Base-by-base conservation (phyloP, 129 eudicot genomes). In the Heracleum sosnowskyi region DNA sequence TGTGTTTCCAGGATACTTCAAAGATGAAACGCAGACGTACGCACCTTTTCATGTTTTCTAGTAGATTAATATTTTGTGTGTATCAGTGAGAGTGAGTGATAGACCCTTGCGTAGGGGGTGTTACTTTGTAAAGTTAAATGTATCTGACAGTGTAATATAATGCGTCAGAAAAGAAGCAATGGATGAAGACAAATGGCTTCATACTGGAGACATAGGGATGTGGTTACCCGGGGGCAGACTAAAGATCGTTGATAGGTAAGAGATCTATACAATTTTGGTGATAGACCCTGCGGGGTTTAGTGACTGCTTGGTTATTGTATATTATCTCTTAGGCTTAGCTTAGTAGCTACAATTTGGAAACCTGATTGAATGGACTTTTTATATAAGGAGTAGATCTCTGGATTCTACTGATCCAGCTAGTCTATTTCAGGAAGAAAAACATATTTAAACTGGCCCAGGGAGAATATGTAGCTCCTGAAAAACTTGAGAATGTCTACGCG, bases 391-490 rank as follows among this genome's bases (percentile, higher is more conserved):
- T 39, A 37, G 7, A n/a, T 35, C 1, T 70, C 34, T 11, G 28
- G 36, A 40, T 72, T 41, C 35, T 41, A 24, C 17, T 41, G 29
- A 72, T 72, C 53, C 26, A 39, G 53, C 29, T 24, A 72, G 33
- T 44, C 29, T 60, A 34, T 81, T 73, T 55, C 86, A 93, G 98
- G 91, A 93, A 91, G 83, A 93, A 93, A 86, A 93, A 93, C 69
- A 93, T 93, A 2, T 93, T 93, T 81, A 93, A 93, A 81, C 82
- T 93, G 85, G 91, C 98, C 44, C 98, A 93, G 84, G 98, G 98
- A 70, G 98, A 93, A 84, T 93, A 93, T 84, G 80, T 93, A 70
- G 97, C 98, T 74, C 97, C 98, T 9, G 98, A 93, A 89, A 93
- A 93, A 85, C 87, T 93, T 68, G 98, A 93, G 85, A 93, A 86